Evolutionary conservation across 352 stramenopile species (phyloP), one percentile per base, ranked within the genome.

Genomic region (Phytophthora pini): DNA sequence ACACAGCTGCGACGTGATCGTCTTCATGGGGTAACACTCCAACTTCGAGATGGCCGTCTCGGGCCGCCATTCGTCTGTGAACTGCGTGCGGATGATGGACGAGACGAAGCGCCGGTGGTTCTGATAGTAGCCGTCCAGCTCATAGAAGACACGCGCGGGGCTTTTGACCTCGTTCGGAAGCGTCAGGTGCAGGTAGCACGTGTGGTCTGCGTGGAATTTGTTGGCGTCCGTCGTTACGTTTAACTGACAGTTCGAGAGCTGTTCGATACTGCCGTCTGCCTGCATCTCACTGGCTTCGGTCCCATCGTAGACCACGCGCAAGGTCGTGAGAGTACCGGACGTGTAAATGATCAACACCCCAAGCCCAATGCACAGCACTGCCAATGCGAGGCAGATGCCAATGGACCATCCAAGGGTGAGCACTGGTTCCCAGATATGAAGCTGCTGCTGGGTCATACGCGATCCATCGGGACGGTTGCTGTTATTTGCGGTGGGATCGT

Each of bases 71-170:
- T 87, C 74, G 39, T 88, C 72, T 4, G 75, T 87, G 51, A 88
- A 90, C 56, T 93, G 85, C 47, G 65, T 80, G 20, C 74, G 74
- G 9, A 88, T 74, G 40, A 89, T 75, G n/a, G 82, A 92, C 27
- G 79, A 86, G 20, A 92, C 81, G 55, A 89, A 90, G 55, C 85
- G 82, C 3, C 85, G 77, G 60, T 93, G 85, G 65, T 88, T 80
- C 72, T 93, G 85, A 63, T 89, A 81, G 62, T 79, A 90, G 20
- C 70, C 69, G 49, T 80, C 41, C 31, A 93, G 52, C 58, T 92
- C 82, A 56, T 93, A 93, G 59, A 84, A 92, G 4, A 93, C 58
- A 50, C 82, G 64, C 1, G 68, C 71, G 4, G 65, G 54, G 8
- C 61, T 68, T 6, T 57, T 49, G 34, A 93, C 63, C 26, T 80